Conservation (phyloP, 495 filamentous ascomycete genomes). For the Endocarpon pusillum region DNA sequence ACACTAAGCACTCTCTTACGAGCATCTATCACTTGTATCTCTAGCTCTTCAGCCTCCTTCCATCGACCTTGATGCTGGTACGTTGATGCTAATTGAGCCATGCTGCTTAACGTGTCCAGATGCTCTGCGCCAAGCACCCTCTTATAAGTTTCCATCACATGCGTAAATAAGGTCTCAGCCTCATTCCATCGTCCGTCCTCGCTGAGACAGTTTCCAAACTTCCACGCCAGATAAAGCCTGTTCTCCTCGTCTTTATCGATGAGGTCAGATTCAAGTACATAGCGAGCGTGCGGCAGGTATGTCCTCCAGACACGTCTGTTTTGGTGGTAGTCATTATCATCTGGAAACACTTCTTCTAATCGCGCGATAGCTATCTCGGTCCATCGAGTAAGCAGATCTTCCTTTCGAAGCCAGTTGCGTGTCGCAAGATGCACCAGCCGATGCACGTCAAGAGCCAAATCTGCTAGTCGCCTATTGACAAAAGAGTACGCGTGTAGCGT, state of each 20-base stretch:
- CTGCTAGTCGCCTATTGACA: constrained; percentile 5
- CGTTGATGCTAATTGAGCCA: constrained; percentile 14
- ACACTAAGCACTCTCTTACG: constrained; percentile 17
- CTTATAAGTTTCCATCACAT: constrained; percentile 7
- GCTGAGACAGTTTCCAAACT: no score
- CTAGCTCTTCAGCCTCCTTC: no score
- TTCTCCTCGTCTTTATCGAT: no score
- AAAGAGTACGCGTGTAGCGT: constrained; percentile 20
- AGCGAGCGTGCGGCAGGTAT: no score
- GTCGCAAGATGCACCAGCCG: constrained; percentile 16
- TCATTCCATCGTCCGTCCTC: constrained; percentile 14
- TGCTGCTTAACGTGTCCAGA: constrained; percentile 11
- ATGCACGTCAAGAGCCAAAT: constrained; percentile 8
- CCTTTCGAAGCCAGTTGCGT: constrained; percentile 21
- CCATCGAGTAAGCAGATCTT: no score
- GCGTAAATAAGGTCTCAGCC: constrained; percentile 14
- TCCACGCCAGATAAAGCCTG: no score
- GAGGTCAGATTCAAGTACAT: no score
- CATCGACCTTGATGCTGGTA: constrained; percentile 17
- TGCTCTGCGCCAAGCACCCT: constrained; percentile 7
- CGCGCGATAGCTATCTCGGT: no score
- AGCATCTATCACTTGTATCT: constrained; percentile 20
- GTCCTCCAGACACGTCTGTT: no score
- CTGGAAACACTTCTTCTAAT: no score
- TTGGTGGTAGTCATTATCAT: no score